Conservation (phyloP, 148 eudicot genomes). For the Euryodendron excelsum region DNA sequence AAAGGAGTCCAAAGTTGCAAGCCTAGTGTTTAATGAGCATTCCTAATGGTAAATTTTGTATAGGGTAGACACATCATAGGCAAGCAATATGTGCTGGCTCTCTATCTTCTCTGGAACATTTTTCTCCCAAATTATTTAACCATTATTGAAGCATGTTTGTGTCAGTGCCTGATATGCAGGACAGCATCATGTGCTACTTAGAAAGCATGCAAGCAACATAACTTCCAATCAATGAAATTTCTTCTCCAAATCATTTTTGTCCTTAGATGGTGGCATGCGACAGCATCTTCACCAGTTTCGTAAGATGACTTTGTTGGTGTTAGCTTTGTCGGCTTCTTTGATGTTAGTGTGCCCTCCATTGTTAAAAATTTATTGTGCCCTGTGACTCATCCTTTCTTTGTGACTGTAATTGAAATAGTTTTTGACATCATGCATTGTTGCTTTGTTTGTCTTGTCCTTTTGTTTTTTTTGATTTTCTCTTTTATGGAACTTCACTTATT, state of each 20-base stretch:
- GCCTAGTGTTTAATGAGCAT: neutral
- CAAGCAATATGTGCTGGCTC: neutral
- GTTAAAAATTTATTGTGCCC: neutral
- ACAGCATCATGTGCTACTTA: neutral
- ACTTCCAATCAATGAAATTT: neutral
- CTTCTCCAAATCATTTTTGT: neutral
- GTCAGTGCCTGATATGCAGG: neutral
- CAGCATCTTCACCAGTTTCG: neutral
- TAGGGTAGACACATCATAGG: neutral
- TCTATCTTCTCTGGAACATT: neutral
- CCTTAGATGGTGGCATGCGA: neutral
- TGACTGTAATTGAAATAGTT: neutral
- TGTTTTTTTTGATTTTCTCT: neutral
- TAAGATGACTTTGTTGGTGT: neutral
- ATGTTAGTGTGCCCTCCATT: neutral
- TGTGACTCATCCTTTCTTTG: neutral
- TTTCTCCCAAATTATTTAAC: neutral
- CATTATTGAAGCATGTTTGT: neutral
- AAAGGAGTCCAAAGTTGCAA: neutral
- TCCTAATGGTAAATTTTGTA: neutral
- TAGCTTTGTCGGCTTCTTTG: neutral
- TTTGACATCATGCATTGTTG: neutral
- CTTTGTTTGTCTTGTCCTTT: conserved; percentile 28
- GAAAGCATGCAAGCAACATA: neutral
- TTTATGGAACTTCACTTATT: neutral